Evolutionary conservation across 2,329 filamentous ascomycete genomes (phyloP).

Genomic region (Pochonia chlamydosporia): DNA sequence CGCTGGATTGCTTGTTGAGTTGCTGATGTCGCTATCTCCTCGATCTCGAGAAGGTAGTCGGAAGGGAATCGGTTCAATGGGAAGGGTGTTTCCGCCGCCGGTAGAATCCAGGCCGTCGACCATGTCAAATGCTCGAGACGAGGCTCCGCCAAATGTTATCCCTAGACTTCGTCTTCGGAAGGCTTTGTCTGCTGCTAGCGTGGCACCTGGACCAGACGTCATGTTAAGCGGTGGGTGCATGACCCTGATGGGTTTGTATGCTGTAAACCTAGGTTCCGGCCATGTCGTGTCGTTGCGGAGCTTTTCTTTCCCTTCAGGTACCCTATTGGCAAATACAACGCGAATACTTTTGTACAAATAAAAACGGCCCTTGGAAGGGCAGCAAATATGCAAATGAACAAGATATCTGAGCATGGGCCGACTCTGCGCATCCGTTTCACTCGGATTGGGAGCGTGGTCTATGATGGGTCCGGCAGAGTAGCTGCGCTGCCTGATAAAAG

Average conservation of each 20-base stretch:
- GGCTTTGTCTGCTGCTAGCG: slow-evolving; percentile 53
- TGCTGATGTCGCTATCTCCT: slow-evolving; percentile 25
- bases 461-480: slow-evolving; percentile 85
- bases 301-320: slow-evolving; percentile 91
- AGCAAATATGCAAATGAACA: slow-evolving; percentile 90
- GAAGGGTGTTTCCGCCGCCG: slow-evolving; percentile 25
- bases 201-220: slow-evolving; percentile 38
- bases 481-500: slow-evolving; percentile 88
- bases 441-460: slow-evolving; percentile 47
- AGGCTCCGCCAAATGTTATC: slow-evolving; percentile 27
- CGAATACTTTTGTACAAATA: slow-evolving; percentile 90
- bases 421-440: slow-evolving; percentile 29
- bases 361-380: slow-evolving; percentile 72
- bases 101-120: slow-evolving; percentile 21
- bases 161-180: slow-evolving; percentile 53
- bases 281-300: slow-evolving; percentile 83
- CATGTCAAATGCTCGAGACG: slow-evolving; percentile 27
- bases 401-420: slow-evolving; percentile 80
- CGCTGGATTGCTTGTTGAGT: slow-evolving; percentile 17
- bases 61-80: slow-evolving; percentile 49
- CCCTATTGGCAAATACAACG: slow-evolving; percentile 93
- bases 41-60: slow-evolving; percentile 27
- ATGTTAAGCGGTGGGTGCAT: slow-evolving; percentile 37
- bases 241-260: slow-evolving; percentile 66
- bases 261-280: slow-evolving; percentile 79